phyloP scores from a whole-genome alignment of 768 basidiomycete species.

The Pleurotus tuoliensis region DNA sequence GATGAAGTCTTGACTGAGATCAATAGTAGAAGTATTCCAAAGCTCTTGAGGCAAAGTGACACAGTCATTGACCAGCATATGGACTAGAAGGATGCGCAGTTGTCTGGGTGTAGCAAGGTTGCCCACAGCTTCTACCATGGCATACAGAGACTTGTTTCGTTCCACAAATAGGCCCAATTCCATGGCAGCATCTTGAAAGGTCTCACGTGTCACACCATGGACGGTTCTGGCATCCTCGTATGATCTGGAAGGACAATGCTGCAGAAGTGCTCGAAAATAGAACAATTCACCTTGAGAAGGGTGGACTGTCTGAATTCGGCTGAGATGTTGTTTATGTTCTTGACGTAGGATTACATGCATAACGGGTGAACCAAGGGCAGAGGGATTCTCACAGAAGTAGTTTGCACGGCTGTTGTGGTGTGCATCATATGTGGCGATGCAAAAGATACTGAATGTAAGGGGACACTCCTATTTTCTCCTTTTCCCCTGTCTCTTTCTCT shows the following conservation, averaged over 20 bases:
- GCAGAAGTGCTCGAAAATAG: conserved; percentile 37
- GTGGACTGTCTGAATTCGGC: conserved; percentile 24
- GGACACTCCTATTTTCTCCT: no score
- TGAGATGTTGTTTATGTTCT: background rate
- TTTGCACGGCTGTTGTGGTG: background rate
- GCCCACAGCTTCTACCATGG: conserved; percentile 31
- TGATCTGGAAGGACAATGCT: conserved; percentile 21
- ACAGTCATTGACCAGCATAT: conserved; percentile 31
- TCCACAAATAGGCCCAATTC: conserved; percentile 20
- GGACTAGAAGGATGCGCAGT: conserved; percentile 34
- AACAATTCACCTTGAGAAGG: conserved; percentile 34
- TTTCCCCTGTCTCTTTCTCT: no score
- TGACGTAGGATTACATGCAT: background rate
- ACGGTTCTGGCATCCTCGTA: conserved; percentile 33
- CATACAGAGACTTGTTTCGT: conserved; percentile 15
- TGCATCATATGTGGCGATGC: background rate
- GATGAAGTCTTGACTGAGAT: conserved; percentile 13
- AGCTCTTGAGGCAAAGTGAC: conserved; percentile 12
- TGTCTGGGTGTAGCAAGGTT: conserved; percentile 28
- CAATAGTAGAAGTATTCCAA: conserved; percentile 8
- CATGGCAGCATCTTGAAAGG: conserved; percentile 31
- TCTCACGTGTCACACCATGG: no score
- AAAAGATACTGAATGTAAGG: no score
- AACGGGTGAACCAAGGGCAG: background rate
- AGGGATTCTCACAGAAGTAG: background rate